Base-by-base conservation (phyloP, 805 yeast genomes). In the Cyberlindnera maritima region DNA sequence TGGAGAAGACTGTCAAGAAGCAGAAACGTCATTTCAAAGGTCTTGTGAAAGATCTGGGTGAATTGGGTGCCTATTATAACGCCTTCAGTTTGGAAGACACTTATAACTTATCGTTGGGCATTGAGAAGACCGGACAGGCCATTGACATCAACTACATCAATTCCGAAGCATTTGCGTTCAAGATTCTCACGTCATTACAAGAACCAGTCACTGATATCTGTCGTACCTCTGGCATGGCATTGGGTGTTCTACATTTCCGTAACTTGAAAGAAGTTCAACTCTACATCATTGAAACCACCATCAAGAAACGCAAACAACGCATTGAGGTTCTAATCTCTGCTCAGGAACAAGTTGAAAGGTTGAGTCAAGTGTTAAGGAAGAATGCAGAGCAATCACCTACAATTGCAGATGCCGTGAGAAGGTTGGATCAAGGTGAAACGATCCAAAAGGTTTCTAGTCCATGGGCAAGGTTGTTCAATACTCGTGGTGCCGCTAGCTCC, bases 51-150 rank as follows among this genome's bases (percentile, higher is more conserved):
- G 88, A 83, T 57, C 74, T 83, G 48, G 82, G 88, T 0, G 94
- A 87, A 52, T 64, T 88, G n/a, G 96, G 96, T 3, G 86, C 84
- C 1, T 72, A 76, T 54, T 80, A 76, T 58, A 81, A 81, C 53
- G 81, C 83, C 1, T 77, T 81, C 58, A 72, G 81, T 49, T 63
- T 81, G 28, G 84, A 81, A 53, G 69, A 69, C 46, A 57, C 56
- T 18, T 49, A 55, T 20, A 41, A 56, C 40, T 35, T 82, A 43
- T 78, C 94, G 1, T 60, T 80, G 3, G 71, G 81, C 2, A 74
- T 88, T 50, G 98, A 94, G 61, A 80, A 81, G 52, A 79, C 89
- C 25, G 97, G 98, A 1, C 90, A 87, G 59, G 85, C 90, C 1
- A 82, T 88, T 52, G 98, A 94, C 63, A 77, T 83, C 34, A 80